Evolutionary conservation across 805 yeast genomes (phyloP).

Genomic region (Debaryomyces hansenii): DNA sequence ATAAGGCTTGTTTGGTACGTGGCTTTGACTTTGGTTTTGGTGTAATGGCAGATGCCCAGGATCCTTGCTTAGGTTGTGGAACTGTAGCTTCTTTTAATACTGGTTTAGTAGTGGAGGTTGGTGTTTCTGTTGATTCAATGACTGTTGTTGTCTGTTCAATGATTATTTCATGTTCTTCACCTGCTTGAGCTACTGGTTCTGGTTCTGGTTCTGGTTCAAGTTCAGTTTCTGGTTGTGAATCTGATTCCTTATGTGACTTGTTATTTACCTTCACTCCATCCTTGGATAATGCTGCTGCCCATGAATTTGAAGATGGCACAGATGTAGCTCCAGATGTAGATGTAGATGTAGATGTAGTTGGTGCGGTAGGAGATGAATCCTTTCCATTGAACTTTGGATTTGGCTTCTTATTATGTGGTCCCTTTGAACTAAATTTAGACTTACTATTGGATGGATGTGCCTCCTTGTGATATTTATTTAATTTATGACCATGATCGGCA

Average conservation of each 20-base stretch:
- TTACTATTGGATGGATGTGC: constrained; percentile 7
- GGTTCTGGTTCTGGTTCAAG: constrained; percentile 10
- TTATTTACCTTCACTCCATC: constrained; percentile 31
- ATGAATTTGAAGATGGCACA: constrained; percentile 29
- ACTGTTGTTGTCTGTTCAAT: constrained; percentile 6
- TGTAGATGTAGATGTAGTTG: constrained; percentile 15
- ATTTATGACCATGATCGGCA: constrained; percentile 10
- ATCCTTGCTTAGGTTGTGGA: constrained; percentile 50
- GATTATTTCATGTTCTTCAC: constrained; percentile 11
- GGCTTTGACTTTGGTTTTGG: constrained; percentile 49
- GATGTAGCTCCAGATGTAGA: constrained; percentile 21
- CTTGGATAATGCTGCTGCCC: constrained; percentile 45
- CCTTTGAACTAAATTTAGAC: constrained; percentile 10
- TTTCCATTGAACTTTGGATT: constrained; percentile 11
- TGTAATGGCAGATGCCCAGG: constrained; percentile 72
- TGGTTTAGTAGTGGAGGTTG: constrained; percentile 13
- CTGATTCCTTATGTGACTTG: constrained; percentile 3
- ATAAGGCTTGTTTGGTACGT: constrained; percentile 41
- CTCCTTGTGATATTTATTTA: constrained; percentile 8
- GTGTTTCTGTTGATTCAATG: constrained; percentile 6
- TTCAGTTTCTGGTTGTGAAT: constrained; percentile 4
- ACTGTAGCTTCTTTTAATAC: constrained; percentile 38
- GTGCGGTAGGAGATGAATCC: constrained; percentile 14
- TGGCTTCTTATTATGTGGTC: constrained; percentile 8
- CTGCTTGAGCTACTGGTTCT: constrained; percentile 13